These are phyloP conservation scores for Pistacia integerrima DNA, from an alignment of 345 rosid genomes.

Conservation along the genomic window DNA sequence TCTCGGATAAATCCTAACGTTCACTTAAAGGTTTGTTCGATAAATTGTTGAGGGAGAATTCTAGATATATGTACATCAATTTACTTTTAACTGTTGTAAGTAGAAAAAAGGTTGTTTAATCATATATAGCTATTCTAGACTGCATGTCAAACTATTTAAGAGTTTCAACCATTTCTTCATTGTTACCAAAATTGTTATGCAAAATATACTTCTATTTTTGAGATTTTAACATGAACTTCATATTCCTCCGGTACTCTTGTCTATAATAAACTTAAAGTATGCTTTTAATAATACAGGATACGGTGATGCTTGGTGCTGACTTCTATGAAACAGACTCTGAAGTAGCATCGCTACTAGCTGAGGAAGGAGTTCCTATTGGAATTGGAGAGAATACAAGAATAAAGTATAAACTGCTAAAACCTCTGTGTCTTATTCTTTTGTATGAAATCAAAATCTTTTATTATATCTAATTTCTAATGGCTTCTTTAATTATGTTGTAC, in stretches of 20 bases:
- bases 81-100: neutral
- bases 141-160: neutral
- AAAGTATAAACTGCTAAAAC: constrained; percentile 41
- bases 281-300: constrained; percentile 52
- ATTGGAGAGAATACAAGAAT: constrained; percentile 87
- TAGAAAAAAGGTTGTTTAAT: neutral
- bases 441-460: neutral
- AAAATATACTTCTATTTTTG: neutral
- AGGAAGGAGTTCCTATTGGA: constrained; percentile 73
- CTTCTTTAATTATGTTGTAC: constrained; percentile 19
- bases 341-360: constrained; percentile 57
- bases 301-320: constrained; percentile 93
- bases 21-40: constrained; percentile 66
- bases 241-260: neutral
- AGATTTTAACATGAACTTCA: neutral
- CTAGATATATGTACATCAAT: neutral
- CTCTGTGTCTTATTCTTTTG: neutral
- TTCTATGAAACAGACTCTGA: constrained; percentile 84
- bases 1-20: constrained; percentile 77
- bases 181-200: neutral
- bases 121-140: neutral
- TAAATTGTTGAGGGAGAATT: neutral
- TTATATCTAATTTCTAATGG: constrained; percentile 3
- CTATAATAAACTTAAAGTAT: neutral
- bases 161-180: neutral